Conservation (phyloP, 2,329 filamentous ascomycete species). For the Alternaria ethzedia region DNA sequence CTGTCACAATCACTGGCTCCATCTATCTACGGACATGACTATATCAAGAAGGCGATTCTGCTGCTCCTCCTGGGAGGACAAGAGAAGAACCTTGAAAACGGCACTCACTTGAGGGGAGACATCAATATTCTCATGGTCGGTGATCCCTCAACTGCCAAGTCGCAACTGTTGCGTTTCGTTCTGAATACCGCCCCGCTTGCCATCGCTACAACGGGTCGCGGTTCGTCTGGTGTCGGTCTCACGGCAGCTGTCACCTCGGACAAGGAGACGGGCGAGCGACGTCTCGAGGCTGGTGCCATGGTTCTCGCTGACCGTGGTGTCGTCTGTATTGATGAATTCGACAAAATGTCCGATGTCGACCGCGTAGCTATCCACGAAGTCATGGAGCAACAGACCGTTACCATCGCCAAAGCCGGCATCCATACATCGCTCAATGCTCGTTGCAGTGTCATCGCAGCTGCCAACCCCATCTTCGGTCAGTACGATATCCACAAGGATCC, state of each 20-base stretch:
- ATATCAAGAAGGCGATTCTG: slow-evolving; percentile 97
- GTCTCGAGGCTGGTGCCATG: slow-evolving; percentile 97
- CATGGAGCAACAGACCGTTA: slow-evolving; percentile 99
- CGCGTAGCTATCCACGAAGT: slow-evolving; percentile 99
- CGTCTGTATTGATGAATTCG: slow-evolving; percentile 98
- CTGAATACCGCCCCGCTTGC: slow-evolving; percentile 95
- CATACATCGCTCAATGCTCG: slow-evolving; percentile 96
- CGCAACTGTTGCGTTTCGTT: slow-evolving; percentile 95
- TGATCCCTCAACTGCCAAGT: slow-evolving; percentile 97
- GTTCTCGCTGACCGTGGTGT: slow-evolving; percentile 96
- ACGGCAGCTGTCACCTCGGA: slow-evolving; percentile 96
- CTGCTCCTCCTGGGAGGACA: slow-evolving; percentile 94
- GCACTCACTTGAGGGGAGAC: slow-evolving; percentile 95
- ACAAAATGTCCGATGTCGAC: slow-evolving; percentile 99
- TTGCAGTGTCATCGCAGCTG: slow-evolving; percentile 94
- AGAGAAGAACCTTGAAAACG: slow-evolving; percentile 98
- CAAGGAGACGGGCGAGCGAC: slow-evolving; percentile 94
- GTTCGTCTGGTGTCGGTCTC: slow-evolving; percentile 95
- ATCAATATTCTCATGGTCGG: slow-evolving; percentile 99
- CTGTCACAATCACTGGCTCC: slow-evolving; percentile 93
- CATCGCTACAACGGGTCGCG: slow-evolving; percentile 95
- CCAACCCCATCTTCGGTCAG: slow-evolving; percentile 97
- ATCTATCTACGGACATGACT: slow-evolving; percentile 95
- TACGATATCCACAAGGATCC: slow-evolving; percentile 99
- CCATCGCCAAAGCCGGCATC: slow-evolving; percentile 97